Evolutionary conservation across 176 grass and related monocot genomes (phyloP), one percentile per base, ranked within the genome.

Genomic region (Coix lacrymajobi): DNA sequence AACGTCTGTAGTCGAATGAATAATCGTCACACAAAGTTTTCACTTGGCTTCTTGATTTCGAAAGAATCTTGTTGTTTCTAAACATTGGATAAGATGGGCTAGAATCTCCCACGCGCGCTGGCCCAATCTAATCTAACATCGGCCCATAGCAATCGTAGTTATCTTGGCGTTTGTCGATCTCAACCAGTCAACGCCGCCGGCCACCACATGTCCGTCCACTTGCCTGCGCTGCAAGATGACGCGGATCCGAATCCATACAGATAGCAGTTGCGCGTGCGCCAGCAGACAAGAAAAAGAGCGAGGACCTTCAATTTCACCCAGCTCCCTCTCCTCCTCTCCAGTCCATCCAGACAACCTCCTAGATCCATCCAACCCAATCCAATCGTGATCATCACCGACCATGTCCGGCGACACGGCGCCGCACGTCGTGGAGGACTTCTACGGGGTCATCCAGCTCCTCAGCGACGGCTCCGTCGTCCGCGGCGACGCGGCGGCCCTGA

Each of bases 391-490:
- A n/a, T 11, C 65, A 19, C 6, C 3, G 20, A 5, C 26, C 62
- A 77, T 88, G 87, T 26, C 68, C 30, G 61, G 75, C 58, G 37
- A 74, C 81, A 6, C 68, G 22, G 37, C 36, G 25, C 75, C 81
- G 68, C 75, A 58, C 46, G 46, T 88, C 46, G 68, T 88, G 37
- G 87, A 84, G 69, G 87, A 88, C n/a, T 44, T 84, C 29, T 1
- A 17, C 60, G 69, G 87, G 68, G 4, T 48, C 68, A 2, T 88
- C 16, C 45, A 13, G 68, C 81, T 88, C 11, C 17, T 79, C 30
- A 79, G 87, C 76, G 76, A 88, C 37, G 81, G 68, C 60, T 75
- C 87, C 69, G 48, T 88, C 60, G 29, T 88, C 22, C 86, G 67
- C 60, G 58, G 68, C 75, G 68, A 84, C 29, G 81, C 84, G 2